Conservation (phyloP, 768 basidiomycete genomes). For the Kwoniella bestiolae region DNA sequence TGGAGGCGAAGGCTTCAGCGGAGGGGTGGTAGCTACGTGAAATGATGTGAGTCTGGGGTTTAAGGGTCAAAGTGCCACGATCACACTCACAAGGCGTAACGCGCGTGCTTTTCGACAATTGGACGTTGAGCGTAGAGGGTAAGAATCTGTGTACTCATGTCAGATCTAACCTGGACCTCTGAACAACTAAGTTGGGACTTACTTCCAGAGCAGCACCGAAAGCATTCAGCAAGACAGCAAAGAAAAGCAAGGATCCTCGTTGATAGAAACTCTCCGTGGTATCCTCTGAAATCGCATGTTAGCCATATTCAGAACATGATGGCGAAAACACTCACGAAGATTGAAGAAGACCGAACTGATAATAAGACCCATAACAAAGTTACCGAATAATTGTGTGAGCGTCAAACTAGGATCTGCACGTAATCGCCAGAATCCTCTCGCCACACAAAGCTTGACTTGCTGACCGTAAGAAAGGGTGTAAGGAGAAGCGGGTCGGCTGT, state of each 20-base stretch:
- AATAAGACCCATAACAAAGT: conserved; percentile 51
- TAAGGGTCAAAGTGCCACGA: not conserved
- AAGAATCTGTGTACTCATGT: conserved; percentile 42
- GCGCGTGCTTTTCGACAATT: conserved; percentile 60
- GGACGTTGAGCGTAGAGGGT: conserved; percentile 59
- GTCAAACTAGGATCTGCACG: conserved; percentile 59
- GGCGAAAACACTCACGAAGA: conserved; percentile 32
- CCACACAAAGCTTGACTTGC: conserved; percentile 62
- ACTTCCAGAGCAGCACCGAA: conserved; percentile 58
- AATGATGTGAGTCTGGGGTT: not conserved
- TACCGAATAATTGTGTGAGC: conserved; percentile 53
- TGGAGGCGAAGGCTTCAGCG: conserved; percentile 55
- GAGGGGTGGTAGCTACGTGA: conserved; percentile 62
- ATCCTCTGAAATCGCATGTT: conserved; percentile 16
- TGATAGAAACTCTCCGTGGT: conserved; percentile 48
- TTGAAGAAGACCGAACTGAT: conserved; percentile 56
- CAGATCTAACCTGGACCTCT: too few relatives aligned
- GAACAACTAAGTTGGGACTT: conserved; percentile 3
- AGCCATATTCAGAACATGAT: not conserved
- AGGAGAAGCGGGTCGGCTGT: conserved; percentile 55
- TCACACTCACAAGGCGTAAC: conserved; percentile 59
- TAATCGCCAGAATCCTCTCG: conserved; percentile 62
- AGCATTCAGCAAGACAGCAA: conserved; percentile 68
- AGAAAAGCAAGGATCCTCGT: conserved; percentile 48
- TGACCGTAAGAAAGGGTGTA: conserved; percentile 62